These are phyloP conservation scores for Ogataea sp. DNA, from an alignment of 805 yeast genomes.

Conservation along the genomic window DNA sequence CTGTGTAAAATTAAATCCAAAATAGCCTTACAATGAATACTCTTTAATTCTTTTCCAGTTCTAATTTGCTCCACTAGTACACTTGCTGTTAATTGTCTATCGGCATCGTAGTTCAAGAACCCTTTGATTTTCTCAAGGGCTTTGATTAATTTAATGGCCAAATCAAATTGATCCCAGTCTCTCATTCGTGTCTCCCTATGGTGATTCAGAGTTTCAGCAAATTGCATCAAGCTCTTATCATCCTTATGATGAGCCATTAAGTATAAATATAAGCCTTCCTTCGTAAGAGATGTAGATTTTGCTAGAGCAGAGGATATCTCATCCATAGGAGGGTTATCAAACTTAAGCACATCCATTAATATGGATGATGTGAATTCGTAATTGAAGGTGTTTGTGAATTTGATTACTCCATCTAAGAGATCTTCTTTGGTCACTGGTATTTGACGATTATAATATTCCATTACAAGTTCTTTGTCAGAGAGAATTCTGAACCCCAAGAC, in stretches of 20 bases:
- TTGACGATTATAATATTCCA: conserved; percentile 19
- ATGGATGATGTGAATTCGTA: too few relatives aligned
- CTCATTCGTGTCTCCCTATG: background rate
- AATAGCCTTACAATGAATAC: conserved; percentile 17
- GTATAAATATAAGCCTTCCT: conserved; percentile 1
- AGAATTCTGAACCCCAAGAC: background rate
- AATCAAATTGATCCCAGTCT: background rate
- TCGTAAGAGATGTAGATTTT: background rate
- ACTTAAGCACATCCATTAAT: too few relatives aligned
- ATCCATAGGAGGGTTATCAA: conserved; percentile 9
- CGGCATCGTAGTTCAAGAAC: too few relatives aligned
- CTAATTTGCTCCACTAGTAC: conserved; percentile 13
- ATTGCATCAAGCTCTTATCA: background rate
- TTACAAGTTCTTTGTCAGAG: conserved; percentile 14
- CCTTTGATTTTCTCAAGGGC: conserved; percentile 3
- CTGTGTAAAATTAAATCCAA: conserved; percentile 13
- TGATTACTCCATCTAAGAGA: conserved; percentile 16
- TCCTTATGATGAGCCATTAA: background rate
- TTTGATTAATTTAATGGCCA: background rate
- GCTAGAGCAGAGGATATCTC: background rate
- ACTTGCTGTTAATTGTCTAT: too few relatives aligned
- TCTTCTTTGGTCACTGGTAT: conserved; percentile 19
- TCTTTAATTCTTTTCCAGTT: conserved; percentile 15
- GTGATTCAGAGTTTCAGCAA: background rate
- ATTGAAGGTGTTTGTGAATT: conserved; percentile 11